Evolutionary conservation across 768 basidiomycete genomes (phyloP).

Genomic region (Tremella fuciformis): DNA sequence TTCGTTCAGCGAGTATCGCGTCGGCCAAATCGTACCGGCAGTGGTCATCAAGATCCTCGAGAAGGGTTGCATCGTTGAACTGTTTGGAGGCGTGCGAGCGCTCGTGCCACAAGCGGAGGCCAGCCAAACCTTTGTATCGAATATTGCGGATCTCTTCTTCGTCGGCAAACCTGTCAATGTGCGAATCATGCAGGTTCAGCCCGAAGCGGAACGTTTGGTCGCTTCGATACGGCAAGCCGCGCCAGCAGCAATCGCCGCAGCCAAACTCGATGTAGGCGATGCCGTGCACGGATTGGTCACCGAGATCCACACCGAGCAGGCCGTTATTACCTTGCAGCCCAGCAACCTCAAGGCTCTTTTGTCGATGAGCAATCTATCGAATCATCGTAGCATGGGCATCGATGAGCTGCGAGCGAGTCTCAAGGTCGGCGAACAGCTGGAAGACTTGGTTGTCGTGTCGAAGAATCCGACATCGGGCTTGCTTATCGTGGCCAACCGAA

Average conservation of each 20-base stretch:
- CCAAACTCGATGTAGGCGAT: conserved; percentile 45
- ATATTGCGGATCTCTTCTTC: conserved; percentile 61
- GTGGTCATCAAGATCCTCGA: conserved; percentile 79
- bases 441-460: conserved; percentile 81
- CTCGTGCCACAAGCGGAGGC: conserved; percentile 75
- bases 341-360: conserved; percentile 71
- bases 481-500: conserved; percentile 59
- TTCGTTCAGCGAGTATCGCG: conserved; percentile 63
- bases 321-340: conserved; percentile 68
- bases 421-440: conserved; percentile 66
- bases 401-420: conserved; percentile 65
- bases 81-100: conserved; percentile 84
- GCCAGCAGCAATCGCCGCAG: conserved; percentile 52
- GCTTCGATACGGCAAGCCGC: conserved; percentile 83
- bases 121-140: conserved; percentile 62
- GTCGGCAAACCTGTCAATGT: conserved; percentile 82
- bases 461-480: conserved; percentile 80
- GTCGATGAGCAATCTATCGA: conserved; percentile 84
- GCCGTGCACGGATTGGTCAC: conserved; percentile 55
- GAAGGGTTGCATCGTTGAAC: conserved; percentile 77
- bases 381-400: conserved; percentile 65
- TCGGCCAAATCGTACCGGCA: conserved; percentile 72
- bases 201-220: conserved; percentile 63
- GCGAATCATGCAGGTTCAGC: conserved; percentile 66
- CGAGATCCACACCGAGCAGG: conserved; percentile 82